A percentile compares a stretch with the other conserved stretches of the same genome.
Conservation (phyloP, 1,284 basidiomycete species). For the Lentinula novae-zelandiae region DNA sequence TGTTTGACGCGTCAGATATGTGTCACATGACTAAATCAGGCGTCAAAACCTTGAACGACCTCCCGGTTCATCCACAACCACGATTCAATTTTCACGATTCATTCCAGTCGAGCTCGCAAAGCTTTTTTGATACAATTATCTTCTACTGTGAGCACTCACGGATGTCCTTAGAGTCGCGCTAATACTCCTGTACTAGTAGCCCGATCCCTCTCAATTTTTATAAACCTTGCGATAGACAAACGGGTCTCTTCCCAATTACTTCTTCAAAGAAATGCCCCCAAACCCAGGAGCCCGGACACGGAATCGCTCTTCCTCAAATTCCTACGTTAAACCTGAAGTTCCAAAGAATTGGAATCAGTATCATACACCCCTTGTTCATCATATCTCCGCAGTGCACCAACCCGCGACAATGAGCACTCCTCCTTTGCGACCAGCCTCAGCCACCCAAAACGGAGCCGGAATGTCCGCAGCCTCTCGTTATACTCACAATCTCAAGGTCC, state of each 20-base stretch:
- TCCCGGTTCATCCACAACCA: no score
- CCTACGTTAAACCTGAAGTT: neutral
- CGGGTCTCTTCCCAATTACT: neutral
- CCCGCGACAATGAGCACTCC: neutral
- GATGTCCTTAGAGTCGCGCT: no score
- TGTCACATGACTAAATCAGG: no score
- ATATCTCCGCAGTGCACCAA: neutral
- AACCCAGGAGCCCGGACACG: neutral
- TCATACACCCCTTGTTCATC: neutral
- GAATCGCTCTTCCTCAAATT: neutral
- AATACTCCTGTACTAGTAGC: neutral
- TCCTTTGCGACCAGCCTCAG: conserved; percentile 10
- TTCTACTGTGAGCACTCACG: neutral
- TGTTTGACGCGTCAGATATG: no score
- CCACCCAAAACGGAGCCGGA: conserved; percentile 20
- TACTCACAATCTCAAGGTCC: conserved; percentile 78
- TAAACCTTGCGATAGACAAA: neutral
- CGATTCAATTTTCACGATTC: no score
- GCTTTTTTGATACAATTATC: neutral
- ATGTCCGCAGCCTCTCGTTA: conserved; percentile 62
- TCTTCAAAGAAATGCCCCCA: neutral
- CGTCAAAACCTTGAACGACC: no score
- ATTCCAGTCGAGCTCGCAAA: no score
- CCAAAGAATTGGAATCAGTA: neutral
- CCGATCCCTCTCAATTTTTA: neutral